Base-by-base conservation (phyloP, 257 asterid species). In the Coffea eugenioides region DNA sequence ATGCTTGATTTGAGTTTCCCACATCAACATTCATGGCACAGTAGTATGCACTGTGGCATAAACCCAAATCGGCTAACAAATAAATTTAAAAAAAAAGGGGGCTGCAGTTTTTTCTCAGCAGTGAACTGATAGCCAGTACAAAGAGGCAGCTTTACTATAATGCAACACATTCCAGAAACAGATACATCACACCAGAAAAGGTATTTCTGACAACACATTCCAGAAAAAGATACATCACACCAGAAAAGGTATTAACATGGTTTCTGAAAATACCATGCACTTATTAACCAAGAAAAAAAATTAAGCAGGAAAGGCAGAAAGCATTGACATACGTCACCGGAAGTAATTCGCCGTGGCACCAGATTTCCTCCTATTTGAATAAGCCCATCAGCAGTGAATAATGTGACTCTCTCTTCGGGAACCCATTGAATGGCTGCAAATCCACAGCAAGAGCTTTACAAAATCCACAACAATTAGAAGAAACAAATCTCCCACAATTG, bases 361-460 rank as follows among this genome's bases (percentile, higher is more conserved):
- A 96, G 90, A 82, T 89, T 90, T 75, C 99, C 98, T 25, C 98
- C 99, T 73, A 96, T 89, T 81, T 94, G 99, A 68, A 96, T 62
- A 83, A 96, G 86, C 77, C 99, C 99, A 80, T 96, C 98, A 16
- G 97, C 79, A 39, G 99, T 96, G 83, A 96, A 91, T 72, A 96
- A 82, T 36, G 99, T 96, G 69, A 96, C 85, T 76, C 56, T 89
- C 76, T 96, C 97, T 88, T 93, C 99, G 46, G 89, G 83, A 79
- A 94, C 91, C 99, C 98, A 96, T 71, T 94, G 87, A 73, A 96
- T 80, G 45, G 94, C 99, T 96, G 89, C 85, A 86, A 75, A 45
- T 27, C 27, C 57, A 27, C 73, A 46, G 45, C 36, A 45, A 77
- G 27, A 76, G 73, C 61, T 49, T 72, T 16, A 43, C 49, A 49